phyloP scores from a whole-genome alignment of 768 basidiomycete genomes.

The Pilatotrama ljubarskyi region DNA sequence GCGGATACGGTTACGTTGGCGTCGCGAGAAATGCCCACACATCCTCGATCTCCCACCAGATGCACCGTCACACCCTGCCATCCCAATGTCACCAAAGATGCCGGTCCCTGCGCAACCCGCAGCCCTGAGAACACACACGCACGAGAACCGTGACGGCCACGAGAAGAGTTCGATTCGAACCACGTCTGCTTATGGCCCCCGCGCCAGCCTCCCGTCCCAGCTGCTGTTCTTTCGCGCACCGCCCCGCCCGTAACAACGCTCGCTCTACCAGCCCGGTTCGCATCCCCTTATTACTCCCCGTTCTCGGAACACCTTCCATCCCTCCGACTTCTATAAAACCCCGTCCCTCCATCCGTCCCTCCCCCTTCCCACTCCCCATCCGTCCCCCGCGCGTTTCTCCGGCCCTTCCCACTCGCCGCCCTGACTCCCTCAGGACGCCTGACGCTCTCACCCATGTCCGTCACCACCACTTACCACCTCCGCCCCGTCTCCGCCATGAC shows the following conservation, averaged over 20 bases:
- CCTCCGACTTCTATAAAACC: conserved; percentile 10
- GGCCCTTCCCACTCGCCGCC: conserved; percentile 5
- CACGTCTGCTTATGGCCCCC: no score
- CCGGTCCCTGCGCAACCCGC: neutral
- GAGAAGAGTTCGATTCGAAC: no score
- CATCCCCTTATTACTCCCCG: neutral
- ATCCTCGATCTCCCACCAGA: conserved; percentile 7
- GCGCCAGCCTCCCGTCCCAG: neutral
- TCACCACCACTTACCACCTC: conserved; percentile 45
- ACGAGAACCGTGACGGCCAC: neutral
- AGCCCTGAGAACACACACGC: neutral
- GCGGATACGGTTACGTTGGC: conserved; percentile 9
- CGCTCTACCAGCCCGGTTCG: neutral
- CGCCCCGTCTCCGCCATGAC: conserved; percentile 53
- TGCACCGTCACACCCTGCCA: neutral
- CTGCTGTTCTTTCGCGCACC: neutral
- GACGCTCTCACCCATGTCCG: conserved; percentile 17
- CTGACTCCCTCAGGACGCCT: neutral
- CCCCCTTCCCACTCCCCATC: conserved; percentile 6
- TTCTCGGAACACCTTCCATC: conserved; percentile 11
- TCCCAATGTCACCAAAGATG: neutral
- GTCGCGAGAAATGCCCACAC: neutral
- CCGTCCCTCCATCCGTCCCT: neutral
- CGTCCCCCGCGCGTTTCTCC: conserved; percentile 3
- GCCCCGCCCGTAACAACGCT: conserved; percentile 8